Percentiles rank a stretch among this genome's conserved stretches.
These are phyloP conservation scores for Cercophora sp. DNA, from an alignment of 495 filamentous ascomycete genomes.

Conservation along the genomic window DNA sequence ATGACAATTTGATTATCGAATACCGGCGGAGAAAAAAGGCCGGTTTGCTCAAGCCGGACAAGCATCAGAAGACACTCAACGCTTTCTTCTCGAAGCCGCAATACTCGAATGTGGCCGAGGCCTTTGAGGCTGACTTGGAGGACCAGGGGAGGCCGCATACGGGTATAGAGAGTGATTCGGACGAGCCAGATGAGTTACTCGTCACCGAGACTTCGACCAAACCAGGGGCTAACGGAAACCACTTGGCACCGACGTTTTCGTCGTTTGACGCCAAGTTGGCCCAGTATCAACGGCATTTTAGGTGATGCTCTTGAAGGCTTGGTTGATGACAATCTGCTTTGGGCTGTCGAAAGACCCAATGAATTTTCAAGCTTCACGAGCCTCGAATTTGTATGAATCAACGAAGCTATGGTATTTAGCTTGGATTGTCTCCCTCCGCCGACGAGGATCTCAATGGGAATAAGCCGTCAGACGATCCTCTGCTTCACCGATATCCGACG, in stretches of 20 bases:
- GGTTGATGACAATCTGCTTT: too few species aligned
- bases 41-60: conserved; percentile 15
- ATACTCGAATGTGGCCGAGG: conserved; percentile 39
- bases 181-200: conserved; percentile 16
- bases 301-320: background rate
- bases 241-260: background rate
- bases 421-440: too few species aligned
- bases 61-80: conserved; percentile 9
- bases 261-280: background rate
- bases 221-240: background rate
- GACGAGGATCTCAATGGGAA: too few species aligned
- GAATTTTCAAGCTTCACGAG: too few species aligned
- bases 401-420: too few species aligned
- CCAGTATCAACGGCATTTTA: background rate
- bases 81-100: conserved; percentile 18
- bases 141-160: background rate
- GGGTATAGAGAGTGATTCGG: conserved; percentile 4
- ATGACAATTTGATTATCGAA: conserved; percentile 22
- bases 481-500: too few species aligned
- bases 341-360: too few species aligned
- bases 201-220: conserved; percentile 10
- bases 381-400: too few species aligned
- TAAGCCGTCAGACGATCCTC: too few species aligned
- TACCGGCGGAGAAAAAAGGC: conserved; percentile 31
- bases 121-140: conserved; percentile 34